Evolutionary conservation across 805 yeast genomes (phyloP), one percentile per base, ranked within the genome.

Genomic region (Saturnispora mendoncae): DNA sequence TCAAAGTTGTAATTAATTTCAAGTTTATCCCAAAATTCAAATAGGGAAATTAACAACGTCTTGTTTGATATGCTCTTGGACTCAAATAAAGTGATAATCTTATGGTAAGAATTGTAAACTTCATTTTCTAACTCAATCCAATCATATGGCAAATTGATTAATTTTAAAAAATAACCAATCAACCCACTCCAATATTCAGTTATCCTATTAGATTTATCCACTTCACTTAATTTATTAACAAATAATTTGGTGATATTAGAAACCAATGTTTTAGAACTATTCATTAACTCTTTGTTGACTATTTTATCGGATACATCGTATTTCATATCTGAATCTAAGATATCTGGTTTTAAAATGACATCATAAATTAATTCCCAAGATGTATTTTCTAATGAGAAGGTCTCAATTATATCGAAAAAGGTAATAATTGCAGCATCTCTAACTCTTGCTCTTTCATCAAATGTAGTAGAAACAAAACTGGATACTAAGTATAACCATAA

Each of bases 361-460:
- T 64, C 56, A 51, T 77, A 79, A 3, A 88, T 72, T n/a, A 78
- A 58, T 21, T 69, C 61, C 96, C 96, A 87, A 2, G 75, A 64
- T 0, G 77, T 71, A 15, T 78, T 64, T 33, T 65, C 64, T 9
- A 59, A 53, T 0, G 84, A 81, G 56, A 82, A 85, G 3, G 88
- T 74, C 39, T 83, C 85, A 45, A 84, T 67, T 23, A 90, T 79
- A 48, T 88, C 75, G 61, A 86, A 85, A 49, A 88, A 78, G 0
- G 96, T 90, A 55, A 87, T 94, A 13, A 86, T 72, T 0, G 96
- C 79, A 2, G 96, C 96, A 52, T 86, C 87, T 46, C 94, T 71
- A 0, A 90, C 95, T 51, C 87, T 94, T 1, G 79, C 71, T 42
- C 95, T 69, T 3, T 67, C 53, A 49, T 83, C 94, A 21, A 64